Conservation (phyloP, 805 yeast species). For the Yamadazyma kitorensis region DNA sequence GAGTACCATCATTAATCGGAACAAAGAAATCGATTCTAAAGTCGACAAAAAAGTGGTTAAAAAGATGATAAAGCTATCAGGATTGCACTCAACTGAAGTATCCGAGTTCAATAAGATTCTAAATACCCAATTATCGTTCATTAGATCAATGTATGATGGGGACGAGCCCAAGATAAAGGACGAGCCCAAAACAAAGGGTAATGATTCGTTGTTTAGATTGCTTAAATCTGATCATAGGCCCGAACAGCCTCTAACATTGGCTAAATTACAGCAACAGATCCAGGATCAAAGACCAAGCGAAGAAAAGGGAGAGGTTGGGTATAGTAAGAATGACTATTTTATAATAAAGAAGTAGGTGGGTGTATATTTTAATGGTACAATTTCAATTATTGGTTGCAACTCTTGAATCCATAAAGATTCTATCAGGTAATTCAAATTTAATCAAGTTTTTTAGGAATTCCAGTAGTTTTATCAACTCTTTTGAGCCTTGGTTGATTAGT, state of each 20-base stretch:
- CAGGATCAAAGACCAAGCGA: slow-evolving; percentile 8
- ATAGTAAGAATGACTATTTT: slow-evolving; percentile 10
- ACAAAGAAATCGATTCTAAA: background rate
- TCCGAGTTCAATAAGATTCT: slow-evolving; percentile 23
- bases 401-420: slow-evolving; percentile 79
- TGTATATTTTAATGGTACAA: too few relatives aligned
- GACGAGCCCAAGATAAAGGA: background rate
- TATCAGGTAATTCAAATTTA: slow-evolving; percentile 69
- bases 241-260: slow-evolving; percentile 21
- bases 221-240: slow-evolving; percentile 31
- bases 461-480: slow-evolving; percentile 60
- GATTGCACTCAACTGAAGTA: slow-evolving; percentile 22
- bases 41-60: slow-evolving; percentile 6
- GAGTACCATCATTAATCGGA: slow-evolving; percentile 12
- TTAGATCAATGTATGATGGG: slow-evolving; percentile 28
- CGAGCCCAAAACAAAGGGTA: slow-evolving; percentile 9
- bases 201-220: slow-evolving; percentile 30
- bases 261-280: slow-evolving; percentile 15
- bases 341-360: slow-evolving; percentile 5
- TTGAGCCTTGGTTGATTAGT: slow-evolving; percentile 60
- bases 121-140: slow-evolving; percentile 34
- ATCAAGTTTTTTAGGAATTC: slow-evolving; percentile 66
- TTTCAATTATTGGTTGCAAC: slow-evolving; percentile 22
- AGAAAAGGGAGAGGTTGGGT: slow-evolving; percentile 24
- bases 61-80: slow-evolving; percentile 35